Evolutionary conservation across 768 basidiomycete species (phyloP).

Genomic region (Austroboletus festivus): DNA sequence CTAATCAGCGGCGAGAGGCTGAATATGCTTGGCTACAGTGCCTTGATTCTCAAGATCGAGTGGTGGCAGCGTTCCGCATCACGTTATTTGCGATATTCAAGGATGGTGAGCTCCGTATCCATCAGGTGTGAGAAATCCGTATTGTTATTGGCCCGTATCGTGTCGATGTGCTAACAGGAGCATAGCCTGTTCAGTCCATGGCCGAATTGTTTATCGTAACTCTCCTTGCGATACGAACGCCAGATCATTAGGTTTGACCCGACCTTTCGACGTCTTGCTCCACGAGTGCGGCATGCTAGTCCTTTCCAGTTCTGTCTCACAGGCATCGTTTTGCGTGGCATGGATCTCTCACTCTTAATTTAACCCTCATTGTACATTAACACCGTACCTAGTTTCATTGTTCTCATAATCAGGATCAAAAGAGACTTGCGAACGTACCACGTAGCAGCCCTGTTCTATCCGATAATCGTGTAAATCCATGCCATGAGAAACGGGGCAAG

Average conservation of each 20-base stretch:
- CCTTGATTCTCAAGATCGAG: conserved; percentile 15
- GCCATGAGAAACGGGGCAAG: not conserved
- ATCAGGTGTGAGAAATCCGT: conserved; percentile 22
- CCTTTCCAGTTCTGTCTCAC: not conserved
- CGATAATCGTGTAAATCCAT: not conserved
- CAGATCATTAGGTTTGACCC: conserved; percentile 21
- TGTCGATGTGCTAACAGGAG: not conserved
- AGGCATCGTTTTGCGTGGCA: not conserved
- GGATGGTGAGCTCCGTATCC: conserved; percentile 29
- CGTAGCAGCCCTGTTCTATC: not conserved
- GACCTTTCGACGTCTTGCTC: not conserved
- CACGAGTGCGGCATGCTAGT: not conserved
- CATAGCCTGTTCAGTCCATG: conserved; percentile 24
- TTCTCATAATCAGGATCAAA: conserved; percentile 1
- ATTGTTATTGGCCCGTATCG: not conserved
- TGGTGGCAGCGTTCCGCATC: conserved; percentile 32
- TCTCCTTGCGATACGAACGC: conserved; percentile 30
- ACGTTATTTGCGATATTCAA: conserved; percentile 29
- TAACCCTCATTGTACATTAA: conserved; percentile 4
- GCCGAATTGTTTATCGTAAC: conserved; percentile 31
- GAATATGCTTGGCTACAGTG: conserved; percentile 27
- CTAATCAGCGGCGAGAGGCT: too few species aligned
- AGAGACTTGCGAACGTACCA: not conserved
- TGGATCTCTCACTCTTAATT: not conserved
- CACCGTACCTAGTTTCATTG: not conserved